Evolutionary conservation across 2,329 filamentous ascomycete genomes (phyloP).

Genomic region (Sporothrix variecibatus): DNA sequence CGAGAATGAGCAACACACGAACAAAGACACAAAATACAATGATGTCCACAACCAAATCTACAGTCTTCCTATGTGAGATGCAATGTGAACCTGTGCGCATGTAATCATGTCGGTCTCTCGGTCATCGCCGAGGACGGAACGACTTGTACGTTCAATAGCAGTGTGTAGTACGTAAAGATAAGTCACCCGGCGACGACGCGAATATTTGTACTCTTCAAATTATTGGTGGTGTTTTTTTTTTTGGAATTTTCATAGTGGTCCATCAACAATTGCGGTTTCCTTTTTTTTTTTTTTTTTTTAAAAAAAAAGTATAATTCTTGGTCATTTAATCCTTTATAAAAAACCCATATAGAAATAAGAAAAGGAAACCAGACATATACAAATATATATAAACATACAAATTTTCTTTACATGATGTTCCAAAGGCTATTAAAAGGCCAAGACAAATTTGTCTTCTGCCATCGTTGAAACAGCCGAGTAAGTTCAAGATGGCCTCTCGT

Average conservation of each 20-base stretch:
- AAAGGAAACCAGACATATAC: neutral
- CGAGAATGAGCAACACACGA: constrained; percentile 1
- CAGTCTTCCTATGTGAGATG: neutral
- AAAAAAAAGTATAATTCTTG: neutral
- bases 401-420: neutral
- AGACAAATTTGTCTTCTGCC: neutral
- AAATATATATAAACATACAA: no score
- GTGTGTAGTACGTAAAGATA: no score
- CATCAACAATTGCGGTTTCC: neutral
- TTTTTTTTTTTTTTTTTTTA: neutral
- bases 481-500: neutral
- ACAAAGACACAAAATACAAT: neutral
- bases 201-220: neutral
- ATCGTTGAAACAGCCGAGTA: no score
- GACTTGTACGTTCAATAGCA: neutral
- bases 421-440: no score
- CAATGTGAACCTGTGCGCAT: no score
- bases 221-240: no score
- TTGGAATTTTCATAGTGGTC: no score
- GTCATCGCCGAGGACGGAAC: neutral
- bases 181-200: no score
- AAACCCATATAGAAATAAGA: no score
- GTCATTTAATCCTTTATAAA: no score
- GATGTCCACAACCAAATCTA: neutral
- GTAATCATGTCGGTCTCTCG: no score